Evolutionary conservation across 345 rosid species (phyloP).

Genomic region (Hirschfeldia incana): DNA sequence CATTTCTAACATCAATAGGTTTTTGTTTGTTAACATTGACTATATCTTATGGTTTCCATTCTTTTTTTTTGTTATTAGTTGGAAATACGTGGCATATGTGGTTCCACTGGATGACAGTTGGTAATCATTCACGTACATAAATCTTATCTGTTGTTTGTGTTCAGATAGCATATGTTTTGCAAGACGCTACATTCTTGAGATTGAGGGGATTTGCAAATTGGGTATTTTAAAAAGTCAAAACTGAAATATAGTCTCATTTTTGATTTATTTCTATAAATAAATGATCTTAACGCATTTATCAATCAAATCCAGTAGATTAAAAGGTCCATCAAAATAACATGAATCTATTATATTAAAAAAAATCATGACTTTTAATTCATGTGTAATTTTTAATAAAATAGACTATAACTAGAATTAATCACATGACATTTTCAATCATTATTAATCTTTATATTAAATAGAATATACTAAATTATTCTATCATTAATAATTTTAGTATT

Average conservation of each 20-base stretch:
- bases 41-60: not conserved
- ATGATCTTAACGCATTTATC: not conserved
- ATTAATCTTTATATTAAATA: no score
- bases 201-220: not conserved
- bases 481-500: no score
- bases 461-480: no score
- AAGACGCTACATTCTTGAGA: not conserved
- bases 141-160: slow-evolving; percentile 18
- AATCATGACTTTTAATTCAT: no score
- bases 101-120: slow-evolving; percentile 21
- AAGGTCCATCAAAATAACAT: not conserved
- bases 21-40: not conserved
- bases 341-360: not conserved
- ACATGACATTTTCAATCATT: no score
- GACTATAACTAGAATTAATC: no score
- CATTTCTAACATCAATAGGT: slow-evolving; percentile 44
- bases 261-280: not conserved
- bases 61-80: not conserved
- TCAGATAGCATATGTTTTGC: not conserved
- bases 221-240: not conserved
- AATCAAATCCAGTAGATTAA: not conserved
- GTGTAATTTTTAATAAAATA: no score
- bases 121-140: not conserved
- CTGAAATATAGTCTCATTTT: not conserved
- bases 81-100: slow-evolving; percentile 18